Base-by-base conservation (phyloP, 805 yeast species). In the Naumovozyma baii region DNA sequence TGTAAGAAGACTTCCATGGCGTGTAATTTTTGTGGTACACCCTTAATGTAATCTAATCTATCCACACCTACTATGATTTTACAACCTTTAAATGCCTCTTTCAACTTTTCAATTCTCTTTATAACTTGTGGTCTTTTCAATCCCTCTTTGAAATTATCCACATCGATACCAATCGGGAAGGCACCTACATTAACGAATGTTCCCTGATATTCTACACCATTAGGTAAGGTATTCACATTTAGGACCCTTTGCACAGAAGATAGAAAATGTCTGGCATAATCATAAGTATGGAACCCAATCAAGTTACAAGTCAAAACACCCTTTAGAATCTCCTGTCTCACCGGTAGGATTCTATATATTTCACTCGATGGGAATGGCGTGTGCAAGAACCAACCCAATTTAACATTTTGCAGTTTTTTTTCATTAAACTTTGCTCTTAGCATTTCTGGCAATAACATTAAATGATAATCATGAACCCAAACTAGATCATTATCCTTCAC, bases 301-400 rank as follows among this genome's bases (percentile, higher is more conserved):
- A 94, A 70, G 59, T 92, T 95, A 65, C 97, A 90, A 52, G 92
- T 81, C 55, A 92, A 68, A 2, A 92, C 95, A 41, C 99, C 99
- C 45, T 74, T 76, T 51, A 92, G 67, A 38, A 92, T 86, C 61
- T 94, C 97, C 50, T 80, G 78, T 63, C 99, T 73, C 13, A 94
- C 98, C 0, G 99, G 98, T 51, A 92, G 68, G 40, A 94, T 88
- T 57, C 99, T 72, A 66, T 92, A 92, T 45, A 92, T 90, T 59
- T 92, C 99, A 41, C 94, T 80, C 9, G 95, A 83, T 12, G 99
- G 99, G 74, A 92, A 92, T 1, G 99, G 98, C 0, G 97, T 94
- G 59, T 92, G 99, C 47, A 92, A 67, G 64, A 92, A 92, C 67
- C 87, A 94, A 1, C 98, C 99, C 30, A 92, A 68, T 49, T 82